These are phyloP conservation scores for Camellia granthamiana DNA, from an alignment of 148 eudicot species.

Conservation along the genomic window DNA sequence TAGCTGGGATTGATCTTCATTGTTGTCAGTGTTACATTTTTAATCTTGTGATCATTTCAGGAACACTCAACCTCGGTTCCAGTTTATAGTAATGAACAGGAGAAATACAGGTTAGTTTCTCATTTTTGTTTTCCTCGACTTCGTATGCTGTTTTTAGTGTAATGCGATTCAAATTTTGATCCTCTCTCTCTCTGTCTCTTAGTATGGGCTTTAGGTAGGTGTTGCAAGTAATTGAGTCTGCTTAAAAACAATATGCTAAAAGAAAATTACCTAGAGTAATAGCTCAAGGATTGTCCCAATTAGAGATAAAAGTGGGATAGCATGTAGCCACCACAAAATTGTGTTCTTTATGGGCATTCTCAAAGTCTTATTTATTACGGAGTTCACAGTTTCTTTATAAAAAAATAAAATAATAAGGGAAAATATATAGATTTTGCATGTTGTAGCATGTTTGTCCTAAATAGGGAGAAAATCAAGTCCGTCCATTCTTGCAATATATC, in stretches of 20 bases:
- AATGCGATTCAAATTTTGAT: no score
- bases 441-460: not conserved
- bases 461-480: not conserved
- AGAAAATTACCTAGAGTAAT: no score
- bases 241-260: no score
- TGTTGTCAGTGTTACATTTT: not conserved
- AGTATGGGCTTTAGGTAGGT: no score
- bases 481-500: not conserved
- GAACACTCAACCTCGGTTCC: constrained; percentile 78
- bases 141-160: not conserved
- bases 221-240: no score
- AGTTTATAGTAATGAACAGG: constrained; percentile 85
- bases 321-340: no score
- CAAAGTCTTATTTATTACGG: no score
- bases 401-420: not conserved
- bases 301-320: no score
- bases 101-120: constrained; percentile 60
- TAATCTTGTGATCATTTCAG: constrained; percentile 30
- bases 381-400: not conserved
- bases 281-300: no score
- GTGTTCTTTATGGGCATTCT: no score
- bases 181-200: no score
- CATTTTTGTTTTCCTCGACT: not conserved
- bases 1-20: not conserved
- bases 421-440: not conserved